These are phyloP conservation scores for Grammothele lineata DNA, from an alignment of 768 basidiomycete species.

Conservation along the genomic window DNA sequence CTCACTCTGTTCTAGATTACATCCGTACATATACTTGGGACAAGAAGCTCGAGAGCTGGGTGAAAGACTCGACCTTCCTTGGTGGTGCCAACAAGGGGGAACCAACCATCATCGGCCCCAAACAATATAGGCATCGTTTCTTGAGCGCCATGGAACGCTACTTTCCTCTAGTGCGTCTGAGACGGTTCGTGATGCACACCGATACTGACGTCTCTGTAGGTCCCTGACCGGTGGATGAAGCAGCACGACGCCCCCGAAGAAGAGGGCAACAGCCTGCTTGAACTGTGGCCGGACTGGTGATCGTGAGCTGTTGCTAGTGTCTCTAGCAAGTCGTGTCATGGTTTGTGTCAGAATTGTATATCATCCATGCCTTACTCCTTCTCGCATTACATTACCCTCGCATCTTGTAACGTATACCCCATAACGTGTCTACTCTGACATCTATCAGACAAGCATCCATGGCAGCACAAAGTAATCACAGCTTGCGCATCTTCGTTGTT, in stretches of 20 bases:
- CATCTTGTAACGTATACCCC: not conserved
- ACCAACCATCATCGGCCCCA: conserved; percentile 95
- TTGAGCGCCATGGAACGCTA: conserved; percentile 87
- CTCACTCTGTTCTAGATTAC: conserved; percentile 56
- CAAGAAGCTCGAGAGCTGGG: conserved; percentile 97
- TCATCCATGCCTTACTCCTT: not conserved
- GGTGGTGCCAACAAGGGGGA: conserved; percentile 82
- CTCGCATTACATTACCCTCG: not conserved
- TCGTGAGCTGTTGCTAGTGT: not conserved
- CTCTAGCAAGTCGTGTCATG: no score
- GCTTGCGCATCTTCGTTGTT: conserved; percentile 27
- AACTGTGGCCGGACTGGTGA: conserved; percentile 40
- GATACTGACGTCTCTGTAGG: conserved; percentile 37
- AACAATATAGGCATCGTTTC: conserved; percentile 88
- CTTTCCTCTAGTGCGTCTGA: conserved; percentile 66
- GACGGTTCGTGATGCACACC: not conserved
- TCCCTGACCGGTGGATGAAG: conserved; percentile 92
- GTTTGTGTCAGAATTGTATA: conserved; percentile 2
- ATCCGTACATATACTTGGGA: conserved; percentile 98
- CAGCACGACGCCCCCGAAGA: conserved; percentile 76
- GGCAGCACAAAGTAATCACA: conserved; percentile 19
- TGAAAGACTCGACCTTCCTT: conserved; percentile 91
- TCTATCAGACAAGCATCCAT: not conserved
- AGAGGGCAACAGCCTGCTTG: conserved; percentile 42
- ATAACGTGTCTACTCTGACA: not conserved